phyloP scores from a whole-genome alignment of 2,329 filamentous ascomycete genomes.

The Aaosphaeria arxii region DNA sequence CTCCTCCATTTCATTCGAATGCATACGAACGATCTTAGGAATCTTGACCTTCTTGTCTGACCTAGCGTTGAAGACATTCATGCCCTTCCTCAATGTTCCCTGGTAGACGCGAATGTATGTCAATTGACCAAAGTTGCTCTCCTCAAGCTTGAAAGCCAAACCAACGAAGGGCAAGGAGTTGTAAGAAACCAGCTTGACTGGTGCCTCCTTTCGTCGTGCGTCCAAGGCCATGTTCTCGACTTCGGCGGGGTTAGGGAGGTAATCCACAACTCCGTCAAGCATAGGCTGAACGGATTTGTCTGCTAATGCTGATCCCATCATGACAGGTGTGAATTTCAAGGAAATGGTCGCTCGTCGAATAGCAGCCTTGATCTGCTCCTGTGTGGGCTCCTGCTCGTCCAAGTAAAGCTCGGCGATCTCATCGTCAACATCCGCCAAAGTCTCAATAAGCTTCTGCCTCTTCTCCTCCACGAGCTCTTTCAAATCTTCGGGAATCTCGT shows the following conservation, averaged over 20 bases:
- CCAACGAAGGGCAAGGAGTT: conserved; percentile 92
- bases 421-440: conserved; percentile 94
- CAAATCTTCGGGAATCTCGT: conserved; percentile 80
- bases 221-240: conserved; percentile 89
- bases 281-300: conserved; percentile 96
- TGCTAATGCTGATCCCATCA: conserved; percentile 94
- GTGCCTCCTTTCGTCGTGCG: conserved; percentile 70
- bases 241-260: conserved; percentile 86
- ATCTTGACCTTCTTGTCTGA: conserved; percentile 96
- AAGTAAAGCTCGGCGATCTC: conserved; percentile 95
- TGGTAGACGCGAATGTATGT: conserved; percentile 99
- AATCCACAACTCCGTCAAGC: conserved; percentile 95
- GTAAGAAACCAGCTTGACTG: conserved; percentile 87
- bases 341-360: conserved; percentile 87
- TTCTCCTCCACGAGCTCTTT: conserved; percentile 76
- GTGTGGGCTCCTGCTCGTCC: conserved; percentile 77
- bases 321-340: conserved; percentile 87
- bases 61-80: conserved; percentile 89
- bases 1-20: conserved; percentile 99
- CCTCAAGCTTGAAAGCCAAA: conserved; percentile 96
- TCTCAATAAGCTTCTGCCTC: conserved; percentile 84
- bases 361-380: conserved; percentile 83
- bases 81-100: conserved; percentile 81
- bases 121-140: conserved; percentile 96
- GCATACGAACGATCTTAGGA: conserved; percentile 97